Base-by-base conservation (phyloP, 352 stramenopile species). In the Halophytophthora polymorphica region DNA sequence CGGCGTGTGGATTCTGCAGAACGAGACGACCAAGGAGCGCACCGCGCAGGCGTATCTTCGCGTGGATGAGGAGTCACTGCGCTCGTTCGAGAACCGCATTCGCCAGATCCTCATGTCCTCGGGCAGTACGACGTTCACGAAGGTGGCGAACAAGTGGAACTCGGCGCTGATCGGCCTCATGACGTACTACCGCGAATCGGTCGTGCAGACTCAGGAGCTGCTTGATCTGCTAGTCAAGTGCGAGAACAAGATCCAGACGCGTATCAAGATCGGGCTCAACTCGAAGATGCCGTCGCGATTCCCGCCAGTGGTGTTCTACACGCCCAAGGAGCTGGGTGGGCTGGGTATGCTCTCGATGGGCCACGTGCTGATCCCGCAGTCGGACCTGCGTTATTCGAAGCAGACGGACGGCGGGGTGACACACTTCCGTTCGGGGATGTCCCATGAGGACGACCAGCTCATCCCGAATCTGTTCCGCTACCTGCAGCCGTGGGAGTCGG, bases 171-270 rank as follows among this genome's bases (percentile, higher is more conserved):
- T 98, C 63, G 70, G 92, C 43, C 78, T 99, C 25, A 99, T 99
- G 97, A 99, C 96, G 18, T 99, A 99, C 70, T 99, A 98, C 68
- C 90, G 97, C 25, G 97, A 99, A 71, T 97, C 97, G 37, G 97
- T 99, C 8, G 86, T 99, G 15, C 98, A 99, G 66, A 99, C 97
- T 3, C 96, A 99, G 72, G 96, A 99, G 66, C 77, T 99, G n/a
- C 78, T 99, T 37, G 98, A 99, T 71, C 67, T 99, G 33, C 77
- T 99, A 7, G 98, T 99, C 28, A 99, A 99, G 73, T 99, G 98
- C 64, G 98, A 99, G 64, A 99, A 99, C 76, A 99, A 99, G 79
- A 99, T 99, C 58, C 98, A 99, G 70, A 99, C 97, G 42, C 86
- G 98, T 71, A 99, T 99, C 73, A 99, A 99, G 83, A 99, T 99